Evolutionary conservation across 1,139 yeast species (phyloP).

Genomic region (Kurtzmaniella quercitrusa): DNA sequence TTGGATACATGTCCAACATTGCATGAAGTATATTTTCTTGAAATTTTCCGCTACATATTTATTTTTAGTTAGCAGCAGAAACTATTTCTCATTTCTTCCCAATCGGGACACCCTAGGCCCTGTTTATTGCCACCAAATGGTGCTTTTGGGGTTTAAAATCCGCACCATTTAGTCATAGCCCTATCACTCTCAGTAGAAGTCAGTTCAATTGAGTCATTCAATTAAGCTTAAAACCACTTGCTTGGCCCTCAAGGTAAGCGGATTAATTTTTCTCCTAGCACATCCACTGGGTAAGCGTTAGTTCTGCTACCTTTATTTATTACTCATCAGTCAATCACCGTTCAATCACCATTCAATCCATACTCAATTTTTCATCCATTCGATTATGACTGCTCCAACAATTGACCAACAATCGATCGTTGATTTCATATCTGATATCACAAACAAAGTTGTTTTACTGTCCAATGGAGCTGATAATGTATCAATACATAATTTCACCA

Average conservation of each 20-base stretch:
- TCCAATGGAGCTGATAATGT: not conserved
- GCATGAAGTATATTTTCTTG: not conserved
- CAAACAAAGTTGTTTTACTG: not conserved
- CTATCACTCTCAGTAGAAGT: no score
- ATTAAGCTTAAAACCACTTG: not conserved
- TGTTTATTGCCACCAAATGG: not conserved
- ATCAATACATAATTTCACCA: not conserved
- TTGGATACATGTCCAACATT: not conserved
- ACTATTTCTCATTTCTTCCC: not conserved
- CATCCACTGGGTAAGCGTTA: not conserved
- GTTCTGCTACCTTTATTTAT: no score
- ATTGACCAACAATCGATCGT: not conserved
- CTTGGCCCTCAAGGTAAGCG: not conserved
- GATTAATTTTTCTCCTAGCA: not conserved
- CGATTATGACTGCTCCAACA: not conserved
- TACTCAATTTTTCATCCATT: no score
- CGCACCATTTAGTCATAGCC: constrained; percentile 1
- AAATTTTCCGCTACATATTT: not conserved
- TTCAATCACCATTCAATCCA: not conserved
- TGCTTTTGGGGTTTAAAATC: not conserved
- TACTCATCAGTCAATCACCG: not conserved
- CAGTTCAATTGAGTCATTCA: not conserved
- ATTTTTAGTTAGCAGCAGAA: not conserved
- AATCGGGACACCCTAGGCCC: not conserved
- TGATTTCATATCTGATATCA: not conserved